Evolutionary conservation across 768 basidiomycete species (phyloP).

Genomic region (Russula ochroleuca): DNA sequence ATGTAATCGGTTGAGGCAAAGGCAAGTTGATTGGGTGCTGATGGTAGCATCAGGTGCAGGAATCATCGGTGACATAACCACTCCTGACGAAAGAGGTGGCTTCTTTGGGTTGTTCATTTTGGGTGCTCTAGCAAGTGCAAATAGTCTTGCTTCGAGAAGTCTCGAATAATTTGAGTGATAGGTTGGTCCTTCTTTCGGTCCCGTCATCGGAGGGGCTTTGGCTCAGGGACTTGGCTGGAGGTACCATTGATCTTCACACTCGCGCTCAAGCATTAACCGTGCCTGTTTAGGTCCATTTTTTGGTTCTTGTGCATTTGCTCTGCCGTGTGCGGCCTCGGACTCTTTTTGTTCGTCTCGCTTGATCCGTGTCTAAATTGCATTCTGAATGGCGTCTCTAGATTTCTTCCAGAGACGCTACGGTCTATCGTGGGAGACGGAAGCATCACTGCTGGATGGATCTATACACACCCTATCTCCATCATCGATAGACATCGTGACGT

Average conservation of each 20-base stretch:
- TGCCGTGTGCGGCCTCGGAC: constrained; percentile 35
- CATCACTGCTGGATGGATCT: constrained; percentile 34
- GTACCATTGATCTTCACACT: constrained; percentile 21
- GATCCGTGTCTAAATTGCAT: neutral
- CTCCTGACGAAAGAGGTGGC: constrained; percentile 65
- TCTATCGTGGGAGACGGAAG: constrained; percentile 43
- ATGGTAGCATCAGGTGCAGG: constrained; percentile 51
- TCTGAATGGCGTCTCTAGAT: constrained; percentile 28
- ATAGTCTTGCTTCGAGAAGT: neutral
- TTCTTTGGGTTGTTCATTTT: constrained; percentile 65
- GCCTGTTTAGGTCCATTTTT: constrained; percentile 37
- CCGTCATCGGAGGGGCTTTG: constrained; percentile 47
- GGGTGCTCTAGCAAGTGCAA: constrained; percentile 54
- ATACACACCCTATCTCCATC: constrained; percentile 36
- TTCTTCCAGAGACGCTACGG: constrained; percentile 49
- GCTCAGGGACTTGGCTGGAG: constrained; percentile 34
- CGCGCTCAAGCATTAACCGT: neutral
- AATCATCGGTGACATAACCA: constrained; percentile 73
- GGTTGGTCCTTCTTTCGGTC: constrained; percentile 39
- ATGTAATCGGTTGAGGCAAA: constrained; percentile 9
- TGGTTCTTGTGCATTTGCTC: constrained; percentile 42
- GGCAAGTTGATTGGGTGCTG: neutral
- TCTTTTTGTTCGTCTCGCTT: constrained; percentile 35
- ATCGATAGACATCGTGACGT: constrained; percentile 28
- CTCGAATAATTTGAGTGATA: constrained; percentile 8